Base-by-base conservation (phyloP, 495 filamentous ascomycete species). In the Neurospora discreta region DNA sequence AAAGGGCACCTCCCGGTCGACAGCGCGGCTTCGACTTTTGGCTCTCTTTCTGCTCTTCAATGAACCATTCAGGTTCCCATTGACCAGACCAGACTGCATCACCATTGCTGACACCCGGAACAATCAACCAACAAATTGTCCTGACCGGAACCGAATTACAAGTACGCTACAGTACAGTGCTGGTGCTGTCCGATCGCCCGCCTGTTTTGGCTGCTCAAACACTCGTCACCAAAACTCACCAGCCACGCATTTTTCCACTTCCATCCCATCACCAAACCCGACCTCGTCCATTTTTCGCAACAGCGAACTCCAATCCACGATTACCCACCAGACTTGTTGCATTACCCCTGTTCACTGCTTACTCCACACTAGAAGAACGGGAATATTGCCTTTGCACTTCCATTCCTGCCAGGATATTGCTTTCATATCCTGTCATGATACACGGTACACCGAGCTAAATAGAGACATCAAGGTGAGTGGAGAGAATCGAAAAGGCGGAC, bases 211-310 rank as follows among this genome's bases (percentile, higher is more conserved):
- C 23, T 44, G 46, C 33, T 68, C 68, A 52, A 52, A 73, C 72
- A 74, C 71, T 77, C 71, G 67, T 46, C 76, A 70, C 44, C 52
- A 60, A 60, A 60, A 60, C 52, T 68, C 42, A 74, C 76, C 77
- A 77, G 75, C 77, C 77, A 78, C 77, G 72, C 72, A 72, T 70
- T 77, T 78, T 75, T 42, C 43, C 71, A 60, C 23, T 65, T 65
- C 20, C 52, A 33, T 30, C 52, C 52, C 52, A 65, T 65, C 52
- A 65, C 52, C 52, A 65, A 65, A 60, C 72, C 73, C 77, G 74
- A 73, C 75, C 77, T 78, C 78, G 75, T 70, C 42, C 68, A 73
- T 79, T 80, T 75, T 71, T 70, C 43, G 69, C 72, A 73, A 71
- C 38, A 33, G 70, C 69, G 42, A 67, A 70, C 41, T 67, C 43